Evolutionary conservation across 2,329 filamentous ascomycete genomes (phyloP), one percentile per base, ranked within the genome.

Genomic region (Aschersonia sp.): DNA sequence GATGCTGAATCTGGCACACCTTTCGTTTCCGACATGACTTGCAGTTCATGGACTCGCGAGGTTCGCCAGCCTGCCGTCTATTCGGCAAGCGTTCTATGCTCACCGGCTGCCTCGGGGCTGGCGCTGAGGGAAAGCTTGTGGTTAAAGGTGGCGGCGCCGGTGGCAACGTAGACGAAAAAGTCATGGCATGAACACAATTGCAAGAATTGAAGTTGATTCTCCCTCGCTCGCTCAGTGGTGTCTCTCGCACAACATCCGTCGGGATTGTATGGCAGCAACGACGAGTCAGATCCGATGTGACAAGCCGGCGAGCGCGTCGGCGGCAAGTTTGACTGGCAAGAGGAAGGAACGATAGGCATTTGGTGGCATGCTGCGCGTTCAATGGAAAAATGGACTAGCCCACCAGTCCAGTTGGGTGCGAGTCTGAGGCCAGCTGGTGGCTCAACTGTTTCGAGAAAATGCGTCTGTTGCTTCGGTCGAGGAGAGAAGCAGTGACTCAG

Each of bases 11-110:
- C 4, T 11, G 47, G 55, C 69, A 44, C 65, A 90, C 87, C 82
- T 94, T 94, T 68, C 87, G 76, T 67, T 94, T 94, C 56, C 87
- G 79, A 70, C 87, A 94, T 49, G 86, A 92, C 66, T 94, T 94
- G 78, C 87, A 94, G 64, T 94, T 94, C 87, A 94, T 94, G 35
- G 85, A 85, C 70, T 94, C 87, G 58, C 85, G 80, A 41, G 85
- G 85, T 63, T 92, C 85, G 57, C 78, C 83, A 64, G 75, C 80
- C 65, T 79, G 71, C 42, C 83, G 79, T 53, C 83, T 79, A 47
- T 81, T 74, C 30, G 84, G 83, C 54, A 90, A 69, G 52, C 85
- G 79, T 66, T 89, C 83, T 63, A 90, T 90, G 61, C 84, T 83
- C 58, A 89, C 81, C 68, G 86, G 83, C 31, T 83, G 83, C 58